A percentile compares a stretch with the other conserved stretches of the same genome.
Conservation (phyloP, 306 rosid genomes). For the Cucumis cinereus region DNA sequence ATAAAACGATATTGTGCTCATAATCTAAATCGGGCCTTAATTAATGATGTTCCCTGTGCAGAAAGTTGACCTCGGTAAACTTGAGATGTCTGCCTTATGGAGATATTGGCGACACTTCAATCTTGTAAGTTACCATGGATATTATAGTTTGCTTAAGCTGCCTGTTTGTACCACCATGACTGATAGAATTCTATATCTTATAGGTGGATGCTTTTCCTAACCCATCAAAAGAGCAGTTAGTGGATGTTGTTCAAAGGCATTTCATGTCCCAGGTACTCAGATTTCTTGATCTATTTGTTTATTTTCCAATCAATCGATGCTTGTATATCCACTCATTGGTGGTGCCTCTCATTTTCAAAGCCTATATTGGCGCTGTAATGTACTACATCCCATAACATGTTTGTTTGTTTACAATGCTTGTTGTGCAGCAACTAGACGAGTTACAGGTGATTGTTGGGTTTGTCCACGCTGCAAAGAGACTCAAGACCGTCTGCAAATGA, state of each 20-base stretch:
- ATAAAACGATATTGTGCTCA: background rate
- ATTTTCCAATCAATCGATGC: background rate
- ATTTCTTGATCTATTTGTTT: background rate
- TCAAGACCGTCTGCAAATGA: slow-evolving; percentile 88
- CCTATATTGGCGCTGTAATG: background rate
- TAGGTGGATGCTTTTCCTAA: slow-evolving; percentile 83
- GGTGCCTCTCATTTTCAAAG: background rate
- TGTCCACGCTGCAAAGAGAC: slow-evolving; percentile 85
- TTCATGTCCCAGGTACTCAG: slow-evolving; percentile 84
- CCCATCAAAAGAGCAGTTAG: slow-evolving; percentile 89
- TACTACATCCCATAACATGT: background rate
- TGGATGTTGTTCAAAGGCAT: slow-evolving; percentile 95
- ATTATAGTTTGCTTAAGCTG: background rate
- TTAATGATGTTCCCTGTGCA: slow-evolving; percentile 16
- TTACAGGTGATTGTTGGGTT: slow-evolving; percentile 87
- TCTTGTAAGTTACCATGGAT: slow-evolving; percentile 37
- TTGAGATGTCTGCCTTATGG: slow-evolving; percentile 96
- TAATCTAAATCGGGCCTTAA: background rate
- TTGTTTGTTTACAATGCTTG: background rate
- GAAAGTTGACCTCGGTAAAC: slow-evolving; percentile 83
- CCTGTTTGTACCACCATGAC: background rate
- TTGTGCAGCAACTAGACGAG: slow-evolving; percentile 90
- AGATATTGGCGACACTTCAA: slow-evolving; percentile 97
- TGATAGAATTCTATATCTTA: slow-evolving; percentile 1
- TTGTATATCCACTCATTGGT: background rate